These are phyloP conservation scores for Aphanocladium album DNA, from an alignment of 2,329 filamentous ascomycete genomes.

Conservation along the genomic window DNA sequence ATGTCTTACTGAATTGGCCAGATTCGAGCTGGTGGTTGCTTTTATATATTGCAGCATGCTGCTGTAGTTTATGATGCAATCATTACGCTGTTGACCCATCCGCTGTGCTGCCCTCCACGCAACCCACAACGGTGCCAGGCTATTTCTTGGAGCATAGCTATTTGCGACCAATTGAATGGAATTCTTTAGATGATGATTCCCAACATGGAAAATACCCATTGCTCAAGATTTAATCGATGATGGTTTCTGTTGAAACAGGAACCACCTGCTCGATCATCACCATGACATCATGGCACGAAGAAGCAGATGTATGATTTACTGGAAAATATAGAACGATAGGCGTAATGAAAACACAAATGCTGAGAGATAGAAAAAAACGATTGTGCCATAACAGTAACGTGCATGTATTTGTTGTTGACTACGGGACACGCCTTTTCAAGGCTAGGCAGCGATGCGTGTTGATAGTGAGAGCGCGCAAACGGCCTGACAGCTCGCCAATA, in stretches of 20 bases:
- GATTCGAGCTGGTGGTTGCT: not conserved
- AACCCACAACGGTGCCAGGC: not conserved
- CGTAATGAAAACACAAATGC: too few relatives aligned
- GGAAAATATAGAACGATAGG: too few relatives aligned
- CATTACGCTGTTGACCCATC: not conserved
- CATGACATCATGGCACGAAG: not conserved
- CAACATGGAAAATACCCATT: not conserved
- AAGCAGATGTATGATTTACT: too few relatives aligned
- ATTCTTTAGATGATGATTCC: not conserved
- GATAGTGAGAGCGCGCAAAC: too few relatives aligned
- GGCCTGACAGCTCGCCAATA: too few relatives aligned
- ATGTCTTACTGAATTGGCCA: too few relatives aligned
- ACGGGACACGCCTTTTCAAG: too few relatives aligned
- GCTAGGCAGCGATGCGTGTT: too few relatives aligned
- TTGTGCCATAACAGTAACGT: too few relatives aligned
- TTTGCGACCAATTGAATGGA: not conserved
- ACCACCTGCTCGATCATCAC: too few relatives aligned
- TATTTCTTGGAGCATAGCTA: not conserved
- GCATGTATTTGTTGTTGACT: too few relatives aligned
- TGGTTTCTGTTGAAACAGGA: not conserved
- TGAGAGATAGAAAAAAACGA: too few relatives aligned
- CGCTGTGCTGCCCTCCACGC: not conserved
- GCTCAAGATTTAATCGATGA: not conserved
- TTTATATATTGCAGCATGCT: not conserved
- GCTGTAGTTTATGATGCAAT: constrained; percentile 6